Conservation (phyloP, 148 eudicot genomes). For the Fagopyrum homotropicum region DNA sequence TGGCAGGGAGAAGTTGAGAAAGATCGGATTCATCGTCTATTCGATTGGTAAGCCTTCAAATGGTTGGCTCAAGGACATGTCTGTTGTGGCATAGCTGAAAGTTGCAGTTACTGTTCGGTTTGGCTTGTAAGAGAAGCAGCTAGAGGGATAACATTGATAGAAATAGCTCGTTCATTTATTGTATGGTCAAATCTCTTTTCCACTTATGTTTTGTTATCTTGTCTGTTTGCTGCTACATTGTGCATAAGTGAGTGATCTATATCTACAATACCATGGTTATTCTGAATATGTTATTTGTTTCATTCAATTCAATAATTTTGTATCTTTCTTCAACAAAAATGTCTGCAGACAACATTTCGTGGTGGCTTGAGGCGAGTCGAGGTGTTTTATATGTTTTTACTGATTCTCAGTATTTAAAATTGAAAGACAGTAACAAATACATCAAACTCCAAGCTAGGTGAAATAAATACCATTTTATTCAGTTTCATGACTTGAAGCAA, state of each 20-base stretch:
- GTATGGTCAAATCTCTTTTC: conserved; percentile 5
- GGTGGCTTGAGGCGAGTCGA: no score
- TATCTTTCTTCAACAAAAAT: neutral
- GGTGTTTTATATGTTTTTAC: no score
- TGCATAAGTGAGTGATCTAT: neutral
- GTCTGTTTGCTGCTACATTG: conserved; percentile 3
- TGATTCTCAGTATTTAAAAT: no score
- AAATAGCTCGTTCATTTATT: neutral
- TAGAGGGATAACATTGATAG: neutral
- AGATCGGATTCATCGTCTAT: conserved; percentile 26
- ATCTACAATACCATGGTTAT: neutral
- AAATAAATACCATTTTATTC: no score
- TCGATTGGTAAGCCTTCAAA: conserved; percentile 25
- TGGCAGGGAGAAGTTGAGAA: conserved; percentile 25
- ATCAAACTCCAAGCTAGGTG: no score
- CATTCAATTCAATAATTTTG: conserved; percentile 7
- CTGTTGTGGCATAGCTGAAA: conserved; percentile 19
- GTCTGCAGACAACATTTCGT: no score
- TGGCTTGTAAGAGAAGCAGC: conserved; percentile 7
- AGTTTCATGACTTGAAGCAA: neutral
- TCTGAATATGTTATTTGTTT: conserved; percentile 3
- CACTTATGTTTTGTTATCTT: neutral
- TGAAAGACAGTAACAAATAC: no score
- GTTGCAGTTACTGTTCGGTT: neutral
- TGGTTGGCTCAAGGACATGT: conserved; percentile 25